Evolutionary conservation across 352 stramenopile genomes (phyloP), one percentile per base, ranked within the genome.

Genomic region (Pythium dissimile): DNA sequence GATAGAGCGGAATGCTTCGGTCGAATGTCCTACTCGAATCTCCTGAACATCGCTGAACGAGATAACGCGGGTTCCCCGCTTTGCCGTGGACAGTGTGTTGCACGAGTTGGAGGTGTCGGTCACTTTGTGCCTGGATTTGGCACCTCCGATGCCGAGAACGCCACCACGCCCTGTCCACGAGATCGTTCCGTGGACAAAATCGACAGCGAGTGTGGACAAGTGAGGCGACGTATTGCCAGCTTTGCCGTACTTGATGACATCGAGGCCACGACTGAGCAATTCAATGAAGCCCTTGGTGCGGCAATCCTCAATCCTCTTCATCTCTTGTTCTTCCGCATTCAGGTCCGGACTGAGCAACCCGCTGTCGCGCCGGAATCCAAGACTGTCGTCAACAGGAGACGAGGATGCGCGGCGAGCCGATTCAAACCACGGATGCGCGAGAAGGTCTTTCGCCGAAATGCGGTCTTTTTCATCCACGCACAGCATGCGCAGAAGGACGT

Each of bases 361-460:
- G 38, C 42, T 59, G 26, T 59, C 58, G 34, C 49, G 47, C 31
- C 32, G 48, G 16, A 43, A 37, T 15, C 44, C 38, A 9, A 27
- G 16, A 7, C 20, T 48, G 12, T 49, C 31, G 3, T 52, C 37
- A 13, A 43, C 47, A 26, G 26, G 10, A 31, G 52, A 49, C 23
- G 21, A 18, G 4, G 27, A 39, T 5, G 53, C 15, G 2, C 13
- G 13, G 6, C n/a, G n/a, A n/a, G 39, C 13, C 26, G 41, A 52
- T 27, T 73, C 52, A 49, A 93, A 86, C 80, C 84, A 93, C 24
- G 80, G 69, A 58, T 93, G 80, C 2, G 18, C 15, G 3, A 91
- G 60, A 27, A 93, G 54, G 1, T 89, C 75, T 47, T 69, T 72
- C 23, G 84, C 80, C 5, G 80, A 85, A 20, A 88, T 78, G 1